phyloP scores from a whole-genome alignment of 2,329 filamentous ascomycete species.

The Chalaropsis thielavioides region DNA sequence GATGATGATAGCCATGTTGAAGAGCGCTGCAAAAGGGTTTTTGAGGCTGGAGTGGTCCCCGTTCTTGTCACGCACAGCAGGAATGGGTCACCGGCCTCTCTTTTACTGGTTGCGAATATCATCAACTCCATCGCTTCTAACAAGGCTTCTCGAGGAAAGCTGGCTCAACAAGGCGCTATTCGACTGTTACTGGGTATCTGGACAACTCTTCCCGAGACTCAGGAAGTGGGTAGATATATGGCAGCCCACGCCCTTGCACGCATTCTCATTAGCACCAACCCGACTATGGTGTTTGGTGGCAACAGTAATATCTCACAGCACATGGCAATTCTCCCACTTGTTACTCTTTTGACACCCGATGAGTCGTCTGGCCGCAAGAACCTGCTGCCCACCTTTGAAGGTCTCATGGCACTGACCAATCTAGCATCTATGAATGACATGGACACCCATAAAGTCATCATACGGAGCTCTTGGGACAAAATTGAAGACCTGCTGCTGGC shows the following conservation, averaged over 20 bases:
- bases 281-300: conserved; percentile 67
- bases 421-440: conserved; percentile 66
- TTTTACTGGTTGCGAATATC: conserved; percentile 61
- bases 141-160: conserved; percentile 56
- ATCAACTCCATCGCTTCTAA: conserved; percentile 63
- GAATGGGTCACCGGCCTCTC: conserved; percentile 52
- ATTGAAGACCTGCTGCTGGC: conserved; percentile 75
- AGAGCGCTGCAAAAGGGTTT: conserved; percentile 59
- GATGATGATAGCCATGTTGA: conserved; percentile 64
- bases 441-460: conserved; percentile 50
- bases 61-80: conserved; percentile 65
- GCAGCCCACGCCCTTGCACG: conserved; percentile 71
- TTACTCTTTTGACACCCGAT: conserved; percentile 56
- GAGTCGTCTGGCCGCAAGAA: conserved; percentile 51
- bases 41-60: conserved; percentile 64
- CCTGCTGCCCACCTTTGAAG: conserved; percentile 78
- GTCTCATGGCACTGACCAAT: conserved; percentile 84
- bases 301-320: conserved; percentile 58
- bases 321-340: conserved; percentile 69
- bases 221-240: conserved; percentile 35
- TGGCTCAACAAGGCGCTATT: conserved; percentile 88
- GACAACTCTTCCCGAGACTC: conserved; percentile 43
- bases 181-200: conserved; percentile 65
- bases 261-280: conserved; percentile 76
- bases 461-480: conserved; percentile 56